phyloP scores from a whole-genome alignment of 345 rosid genomes.

The Dimocarpus longan region DNA sequence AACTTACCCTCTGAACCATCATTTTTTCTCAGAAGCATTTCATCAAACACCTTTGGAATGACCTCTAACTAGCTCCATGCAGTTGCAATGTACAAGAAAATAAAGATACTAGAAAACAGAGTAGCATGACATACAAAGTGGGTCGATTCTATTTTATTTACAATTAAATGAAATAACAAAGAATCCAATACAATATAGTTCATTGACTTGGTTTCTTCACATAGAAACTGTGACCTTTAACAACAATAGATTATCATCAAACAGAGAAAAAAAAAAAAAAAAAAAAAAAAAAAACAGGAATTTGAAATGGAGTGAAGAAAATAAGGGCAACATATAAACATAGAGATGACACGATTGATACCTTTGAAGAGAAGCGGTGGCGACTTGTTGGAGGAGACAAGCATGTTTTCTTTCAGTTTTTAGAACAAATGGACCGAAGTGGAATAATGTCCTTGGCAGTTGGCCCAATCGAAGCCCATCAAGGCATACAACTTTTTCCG shows the following conservation, averaged over 20 bases:
- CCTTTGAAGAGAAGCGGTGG: constrained; percentile 7
- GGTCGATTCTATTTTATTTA: too few relatives aligned
- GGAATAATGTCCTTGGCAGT: too few relatives aligned
- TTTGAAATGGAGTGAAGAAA: background rate
- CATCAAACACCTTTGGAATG: background rate
- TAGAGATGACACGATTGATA: background rate
- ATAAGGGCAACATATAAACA: background rate
- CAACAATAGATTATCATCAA: too few relatives aligned
- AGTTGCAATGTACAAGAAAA: background rate
- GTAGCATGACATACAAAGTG: background rate
- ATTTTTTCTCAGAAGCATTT: constrained; percentile 5
- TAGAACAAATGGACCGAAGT: background rate
- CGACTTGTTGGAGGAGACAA: background rate
- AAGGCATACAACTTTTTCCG: too few relatives aligned
- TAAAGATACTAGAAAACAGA: background rate
- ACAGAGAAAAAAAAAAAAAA: background rate
- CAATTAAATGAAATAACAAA: too few relatives aligned
- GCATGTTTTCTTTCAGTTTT: background rate
- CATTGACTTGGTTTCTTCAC: background rate
- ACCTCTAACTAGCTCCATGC: background rate
- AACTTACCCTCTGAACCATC: background rate
- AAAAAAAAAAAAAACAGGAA: background rate
- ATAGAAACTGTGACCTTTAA: background rate
- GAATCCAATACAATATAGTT: too few relatives aligned
- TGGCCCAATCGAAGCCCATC: too few relatives aligned